These are phyloP conservation scores for Hypoxylon perforatum DNA, from an alignment of 495 filamentous ascomycete species.

Conservation along the genomic window DNA sequence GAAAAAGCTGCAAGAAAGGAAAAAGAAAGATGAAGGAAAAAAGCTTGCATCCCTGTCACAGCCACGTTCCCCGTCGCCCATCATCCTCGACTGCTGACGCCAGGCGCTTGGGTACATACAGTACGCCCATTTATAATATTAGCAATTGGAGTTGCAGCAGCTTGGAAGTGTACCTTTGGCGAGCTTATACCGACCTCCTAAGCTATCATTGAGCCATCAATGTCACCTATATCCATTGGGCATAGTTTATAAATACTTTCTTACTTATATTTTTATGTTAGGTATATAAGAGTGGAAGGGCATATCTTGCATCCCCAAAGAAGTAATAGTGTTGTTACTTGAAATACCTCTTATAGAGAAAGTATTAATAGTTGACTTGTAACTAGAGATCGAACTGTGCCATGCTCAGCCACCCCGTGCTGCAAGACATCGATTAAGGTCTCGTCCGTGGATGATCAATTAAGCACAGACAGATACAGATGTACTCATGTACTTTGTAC, in stretches of 20 bases:
- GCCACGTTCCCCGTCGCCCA: constrained; percentile 26
- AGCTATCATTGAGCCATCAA: no score
- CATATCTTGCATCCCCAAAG: constrained; percentile 13
- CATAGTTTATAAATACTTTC: neutral
- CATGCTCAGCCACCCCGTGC: constrained; percentile 43
- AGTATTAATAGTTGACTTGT: constrained; percentile 33
- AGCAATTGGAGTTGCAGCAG: constrained; percentile 24
- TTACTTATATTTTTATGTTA: neutral
- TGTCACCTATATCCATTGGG: no score
- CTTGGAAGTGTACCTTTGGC: neutral
- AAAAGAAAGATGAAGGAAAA: no score
- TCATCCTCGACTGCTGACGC: constrained; percentile 4
- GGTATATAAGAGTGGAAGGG: neutral
- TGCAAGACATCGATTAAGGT: constrained; percentile 45
- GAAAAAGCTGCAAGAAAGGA: constrained; percentile 10
- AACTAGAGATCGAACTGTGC: constrained; percentile 30
- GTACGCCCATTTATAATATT: constrained; percentile 18
- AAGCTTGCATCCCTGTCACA: constrained; percentile 19
- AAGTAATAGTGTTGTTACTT: constrained; percentile 36
- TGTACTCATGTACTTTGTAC: constrained; percentile 23
- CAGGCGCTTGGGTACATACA: constrained; percentile 5
- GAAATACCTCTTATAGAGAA: constrained; percentile 1
- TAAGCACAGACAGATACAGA: constrained; percentile 11
- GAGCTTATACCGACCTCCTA: neutral
- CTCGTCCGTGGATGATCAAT: constrained; percentile 14